Evolutionary conservation across 2,329 filamentous ascomycete species (phyloP).

Genomic region (Allantophomopsis lycopodina): DNA sequence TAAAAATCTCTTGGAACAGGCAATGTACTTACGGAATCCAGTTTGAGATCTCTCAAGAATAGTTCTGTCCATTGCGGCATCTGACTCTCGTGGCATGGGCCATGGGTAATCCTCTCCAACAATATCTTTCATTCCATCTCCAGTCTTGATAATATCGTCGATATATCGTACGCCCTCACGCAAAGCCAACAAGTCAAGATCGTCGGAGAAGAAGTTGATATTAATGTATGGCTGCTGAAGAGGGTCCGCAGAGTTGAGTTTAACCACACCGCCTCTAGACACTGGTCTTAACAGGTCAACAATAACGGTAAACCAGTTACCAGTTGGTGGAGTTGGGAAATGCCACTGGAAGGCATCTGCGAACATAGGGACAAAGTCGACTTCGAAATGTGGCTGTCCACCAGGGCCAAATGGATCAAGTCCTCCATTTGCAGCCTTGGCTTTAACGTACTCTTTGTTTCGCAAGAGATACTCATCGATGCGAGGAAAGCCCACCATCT

Average conservation of each 20-base stretch:
- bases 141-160: conserved; percentile 26
- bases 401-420: conserved; percentile 38
- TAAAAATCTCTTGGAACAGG: background rate
- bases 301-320: conserved; percentile 41
- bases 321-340: conserved; percentile 24
- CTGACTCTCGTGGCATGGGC: conserved; percentile 40
- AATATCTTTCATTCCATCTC: conserved; percentile 40
- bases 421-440: conserved; percentile 24
- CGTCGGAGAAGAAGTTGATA: conserved; percentile 26
- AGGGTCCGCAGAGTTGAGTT: conserved; percentile 17
- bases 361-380: conserved; percentile 49
- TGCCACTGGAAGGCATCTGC: conserved; percentile 33
- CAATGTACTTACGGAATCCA: conserved; percentile 24
- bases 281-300: conserved; percentile 33
- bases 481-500: conserved; percentile 39
- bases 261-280: conserved; percentile 24
- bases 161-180: conserved; percentile 41
- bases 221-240: conserved; percentile 25
- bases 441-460: conserved; percentile 29
- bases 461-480: conserved; percentile 39
- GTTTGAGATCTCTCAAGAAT: conserved; percentile 47
- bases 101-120: conserved; percentile 41
- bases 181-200: conserved; percentile 39
- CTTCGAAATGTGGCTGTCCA: conserved; percentile 46
- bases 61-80: conserved; percentile 39